phyloP scores from a whole-genome alignment of 2,329 filamentous ascomycete genomes.

The Colletotrichum sojae region DNA sequence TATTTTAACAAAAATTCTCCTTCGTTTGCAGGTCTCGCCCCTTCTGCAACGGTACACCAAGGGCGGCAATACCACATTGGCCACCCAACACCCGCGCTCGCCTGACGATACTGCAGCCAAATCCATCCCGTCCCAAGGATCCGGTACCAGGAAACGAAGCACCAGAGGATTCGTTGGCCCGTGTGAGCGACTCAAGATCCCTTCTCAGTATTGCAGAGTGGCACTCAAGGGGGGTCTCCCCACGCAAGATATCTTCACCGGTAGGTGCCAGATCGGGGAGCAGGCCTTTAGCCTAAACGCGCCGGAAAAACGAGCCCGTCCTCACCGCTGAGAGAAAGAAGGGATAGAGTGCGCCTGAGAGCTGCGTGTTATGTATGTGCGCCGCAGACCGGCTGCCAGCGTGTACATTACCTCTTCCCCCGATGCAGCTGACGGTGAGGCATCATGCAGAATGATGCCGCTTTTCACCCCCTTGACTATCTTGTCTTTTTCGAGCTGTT shows the following conservation, averaged over 20 bases:
- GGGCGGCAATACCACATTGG: constrained; percentile 8
- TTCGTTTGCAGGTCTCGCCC: background rate
- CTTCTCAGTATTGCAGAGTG: background rate
- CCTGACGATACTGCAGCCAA: background rate
- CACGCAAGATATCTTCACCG: constrained; percentile 21
- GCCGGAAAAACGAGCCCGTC: constrained; percentile 16
- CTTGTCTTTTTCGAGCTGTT: background rate
- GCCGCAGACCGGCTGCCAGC: background rate
- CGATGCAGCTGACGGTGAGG: background rate
- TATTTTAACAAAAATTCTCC: background rate
- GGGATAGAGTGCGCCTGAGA: background rate
- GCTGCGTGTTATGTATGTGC: background rate
- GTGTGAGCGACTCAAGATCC: background rate
- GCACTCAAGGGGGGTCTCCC: background rate
- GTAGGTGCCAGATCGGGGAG: constrained; percentile 16
- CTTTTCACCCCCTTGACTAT: background rate
- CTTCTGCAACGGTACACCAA: background rate
- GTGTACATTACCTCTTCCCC: background rate
- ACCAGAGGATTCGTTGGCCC: background rate
- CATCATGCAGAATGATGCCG: background rate
- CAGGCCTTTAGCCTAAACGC: constrained; percentile 31
- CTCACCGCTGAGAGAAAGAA: constrained; percentile 16
- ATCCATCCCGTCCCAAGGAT: constrained; percentile 14
- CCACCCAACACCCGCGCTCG: background rate
- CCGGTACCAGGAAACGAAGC: constrained; percentile 10